These are phyloP conservation scores for Jamesozyma piceae DNA, from an alignment of 805 yeast species.

Conservation along the genomic window DNA sequence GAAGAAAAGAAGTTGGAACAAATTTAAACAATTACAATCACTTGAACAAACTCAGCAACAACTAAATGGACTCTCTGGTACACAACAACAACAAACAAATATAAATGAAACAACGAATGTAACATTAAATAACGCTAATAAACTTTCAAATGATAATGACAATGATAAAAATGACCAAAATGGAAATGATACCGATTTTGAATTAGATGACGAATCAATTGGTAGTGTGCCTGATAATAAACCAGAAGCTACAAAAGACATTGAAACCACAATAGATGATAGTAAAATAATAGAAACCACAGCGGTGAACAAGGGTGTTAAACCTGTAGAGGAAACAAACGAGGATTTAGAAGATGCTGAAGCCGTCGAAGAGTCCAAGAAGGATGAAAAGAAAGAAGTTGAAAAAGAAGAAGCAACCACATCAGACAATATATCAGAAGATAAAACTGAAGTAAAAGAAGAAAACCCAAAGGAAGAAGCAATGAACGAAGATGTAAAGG, in stretches of 20 bases:
- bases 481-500: constrained; percentile 7
- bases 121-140: not conserved
- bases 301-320: constrained; percentile 4
- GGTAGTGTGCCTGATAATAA: not conserved
- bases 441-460: constrained; percentile 3
- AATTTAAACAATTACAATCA: constrained; percentile 9
- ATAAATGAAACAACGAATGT: not conserved
- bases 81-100: constrained; percentile 5
- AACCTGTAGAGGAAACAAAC: not conserved
- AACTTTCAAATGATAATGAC: too few relatives aligned
- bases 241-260: not conserved
- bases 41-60: not conserved
- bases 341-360: constrained; percentile 1
- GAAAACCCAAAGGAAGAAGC: not conserved
- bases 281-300: not conserved
- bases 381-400: constrained; percentile 4
- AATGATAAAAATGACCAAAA: not conserved
- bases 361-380: constrained; percentile 4
- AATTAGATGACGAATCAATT: constrained; percentile 4
- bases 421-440: constrained; percentile 2
- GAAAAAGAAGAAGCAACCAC: constrained; percentile 4
- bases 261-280: not conserved
- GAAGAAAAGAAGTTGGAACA: constrained; percentile 27
- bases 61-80: constrained; percentile 1
- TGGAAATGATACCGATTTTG: constrained; percentile 5